Conservation (phyloP, 2,329 filamentous ascomycete genomes). For the Epichloe uncinata region DNA sequence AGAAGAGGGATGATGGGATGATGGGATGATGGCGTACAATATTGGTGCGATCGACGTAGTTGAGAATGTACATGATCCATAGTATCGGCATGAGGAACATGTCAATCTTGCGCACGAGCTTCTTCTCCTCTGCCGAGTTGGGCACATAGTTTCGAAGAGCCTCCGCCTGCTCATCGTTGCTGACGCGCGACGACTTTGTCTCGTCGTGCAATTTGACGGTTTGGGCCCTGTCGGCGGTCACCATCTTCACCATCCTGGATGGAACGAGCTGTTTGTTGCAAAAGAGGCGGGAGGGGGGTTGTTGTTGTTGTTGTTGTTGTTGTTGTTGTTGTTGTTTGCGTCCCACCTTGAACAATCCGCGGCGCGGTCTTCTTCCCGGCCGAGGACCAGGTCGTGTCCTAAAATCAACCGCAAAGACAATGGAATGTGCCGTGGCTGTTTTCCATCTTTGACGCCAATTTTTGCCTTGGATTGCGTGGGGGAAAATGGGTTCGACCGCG, state of each 20-base stretch:
- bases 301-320: too few relatives aligned
- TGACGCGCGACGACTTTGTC: neutral
- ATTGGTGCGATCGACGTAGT: conserved; percentile 49
- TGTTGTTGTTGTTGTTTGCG: too few relatives aligned
- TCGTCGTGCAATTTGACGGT: neutral
- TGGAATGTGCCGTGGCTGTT: neutral
- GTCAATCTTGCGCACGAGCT: conserved; percentile 26
- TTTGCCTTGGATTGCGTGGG: neutral
- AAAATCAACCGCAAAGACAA: neutral
- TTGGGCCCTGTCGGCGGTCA: neutral
- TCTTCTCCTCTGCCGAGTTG: conserved; percentile 15
- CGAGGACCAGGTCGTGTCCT: neutral
- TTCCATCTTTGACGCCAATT: neutral
- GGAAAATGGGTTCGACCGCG: neutral
- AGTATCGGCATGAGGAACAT: conserved; percentile 32
- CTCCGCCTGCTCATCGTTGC: conserved; percentile 12
- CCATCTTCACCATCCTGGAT: neutral
- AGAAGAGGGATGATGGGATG: conserved; percentile 6
- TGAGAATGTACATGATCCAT: conserved; percentile 45
- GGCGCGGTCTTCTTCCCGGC: neutral
- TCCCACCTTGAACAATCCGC: too few relatives aligned
- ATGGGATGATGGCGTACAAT: conserved; percentile 29
- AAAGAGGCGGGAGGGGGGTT: too few relatives aligned
- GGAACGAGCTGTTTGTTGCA: neutral
- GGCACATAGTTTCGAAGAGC: conserved; percentile 16